phyloP scores from a whole-genome alignment of 2,329 filamentous ascomycete genomes.

The Pyrenochaeta sp. region DNA sequence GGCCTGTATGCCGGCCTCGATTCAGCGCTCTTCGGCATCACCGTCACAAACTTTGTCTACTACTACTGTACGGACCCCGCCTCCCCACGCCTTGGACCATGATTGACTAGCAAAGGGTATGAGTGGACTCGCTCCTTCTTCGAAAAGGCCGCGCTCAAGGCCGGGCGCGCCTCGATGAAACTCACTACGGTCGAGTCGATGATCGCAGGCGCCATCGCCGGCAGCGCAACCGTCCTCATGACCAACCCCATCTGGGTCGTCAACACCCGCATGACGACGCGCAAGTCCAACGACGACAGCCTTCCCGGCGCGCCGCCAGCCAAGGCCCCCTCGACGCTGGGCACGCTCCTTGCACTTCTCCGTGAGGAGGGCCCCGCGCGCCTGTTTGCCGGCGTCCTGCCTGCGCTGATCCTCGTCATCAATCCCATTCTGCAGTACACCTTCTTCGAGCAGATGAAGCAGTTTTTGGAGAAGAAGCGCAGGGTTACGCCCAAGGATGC shows the following conservation, averaged over 20 bases:
- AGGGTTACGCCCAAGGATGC: slow-evolving; percentile 85
- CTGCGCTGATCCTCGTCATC: slow-evolving; percentile 91
- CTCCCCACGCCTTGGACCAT: background rate
- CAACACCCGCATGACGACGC: slow-evolving; percentile 97
- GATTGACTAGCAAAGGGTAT: slow-evolving; percentile 66
- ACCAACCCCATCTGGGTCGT: slow-evolving; percentile 99
- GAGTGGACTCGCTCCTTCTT: slow-evolving; percentile 94
- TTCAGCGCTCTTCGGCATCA: slow-evolving; percentile 95
- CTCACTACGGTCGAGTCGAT: slow-evolving; percentile 93
- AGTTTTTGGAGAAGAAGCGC: slow-evolving; percentile 76
- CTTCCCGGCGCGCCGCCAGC: slow-evolving; percentile 53
- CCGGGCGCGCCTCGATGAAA: slow-evolving; percentile 77
- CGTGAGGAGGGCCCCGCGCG: slow-evolving; percentile 83
- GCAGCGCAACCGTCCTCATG: slow-evolving; percentile 90
- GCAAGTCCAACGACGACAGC: slow-evolving; percentile 65
- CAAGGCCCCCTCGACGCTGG: slow-evolving; percentile 75
- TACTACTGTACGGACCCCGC: slow-evolving; percentile 76
- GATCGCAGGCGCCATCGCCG: slow-evolving; percentile 92
- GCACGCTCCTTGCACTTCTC: slow-evolving; percentile 80
- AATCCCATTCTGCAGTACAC: slow-evolving; percentile 99
- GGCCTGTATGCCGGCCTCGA: slow-evolving; percentile 94
- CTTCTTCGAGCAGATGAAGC: slow-evolving; percentile 98
- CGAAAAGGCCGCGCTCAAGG: slow-evolving; percentile 74
- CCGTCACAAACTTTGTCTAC: slow-evolving; percentile 98
- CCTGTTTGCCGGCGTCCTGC: slow-evolving; percentile 90